A percentile compares a stretch with the other conserved stretches of the same genome.
These are phyloP conservation scores for Peronospora belbahrii DNA, from an alignment of 352 stramenopile species.

Conservation along the genomic window DNA sequence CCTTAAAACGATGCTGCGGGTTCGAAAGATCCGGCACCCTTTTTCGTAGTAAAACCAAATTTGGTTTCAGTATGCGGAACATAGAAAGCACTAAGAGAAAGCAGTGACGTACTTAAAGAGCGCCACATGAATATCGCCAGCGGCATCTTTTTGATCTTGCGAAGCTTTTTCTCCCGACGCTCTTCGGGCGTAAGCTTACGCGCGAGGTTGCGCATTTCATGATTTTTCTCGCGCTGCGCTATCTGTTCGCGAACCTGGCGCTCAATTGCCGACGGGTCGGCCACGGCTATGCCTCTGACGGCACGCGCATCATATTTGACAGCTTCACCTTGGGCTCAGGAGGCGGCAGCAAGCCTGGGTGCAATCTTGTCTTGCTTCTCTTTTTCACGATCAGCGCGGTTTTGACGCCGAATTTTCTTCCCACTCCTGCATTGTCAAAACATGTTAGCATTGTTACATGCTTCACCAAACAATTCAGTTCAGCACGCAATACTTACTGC, in stretches of 20 bases:
- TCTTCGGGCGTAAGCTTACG: slow-evolving; percentile 96
- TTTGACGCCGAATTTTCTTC: slow-evolving; percentile 93
- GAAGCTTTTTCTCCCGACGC: slow-evolving; percentile 89
- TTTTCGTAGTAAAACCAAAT: slow-evolving; percentile 19
- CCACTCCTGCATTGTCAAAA: slow-evolving; percentile 67
- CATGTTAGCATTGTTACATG: neutral
- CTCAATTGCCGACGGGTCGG: slow-evolving; percentile 96
- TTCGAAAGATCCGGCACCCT: slow-evolving; percentile 90
- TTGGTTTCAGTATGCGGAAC: slow-evolving; percentile 5
- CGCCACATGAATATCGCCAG: slow-evolving; percentile 88
- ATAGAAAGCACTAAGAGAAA: slow-evolving; percentile 6
- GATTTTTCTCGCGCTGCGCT: slow-evolving; percentile 89
- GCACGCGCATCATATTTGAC: slow-evolving; percentile 97
- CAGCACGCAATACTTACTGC: slow-evolving; percentile 30
- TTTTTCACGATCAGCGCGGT: slow-evolving; percentile 90
- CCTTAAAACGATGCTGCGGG: slow-evolving; percentile 95
- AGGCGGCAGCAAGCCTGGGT: slow-evolving; percentile 87
- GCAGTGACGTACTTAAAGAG: slow-evolving; percentile 81
- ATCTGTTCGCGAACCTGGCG: slow-evolving; percentile 93
- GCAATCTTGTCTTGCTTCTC: slow-evolving; percentile 95
- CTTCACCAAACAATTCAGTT: neutral
- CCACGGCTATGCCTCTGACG: slow-evolving; percentile 90
- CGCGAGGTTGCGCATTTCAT: slow-evolving; percentile 90
- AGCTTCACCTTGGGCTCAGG: slow-evolving; percentile 97
- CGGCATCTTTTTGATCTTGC: slow-evolving; percentile 94